These are phyloP conservation scores for Athelia sp. DNA, from an alignment of 1,284 basidiomycete species.

Conservation along the genomic window DNA sequence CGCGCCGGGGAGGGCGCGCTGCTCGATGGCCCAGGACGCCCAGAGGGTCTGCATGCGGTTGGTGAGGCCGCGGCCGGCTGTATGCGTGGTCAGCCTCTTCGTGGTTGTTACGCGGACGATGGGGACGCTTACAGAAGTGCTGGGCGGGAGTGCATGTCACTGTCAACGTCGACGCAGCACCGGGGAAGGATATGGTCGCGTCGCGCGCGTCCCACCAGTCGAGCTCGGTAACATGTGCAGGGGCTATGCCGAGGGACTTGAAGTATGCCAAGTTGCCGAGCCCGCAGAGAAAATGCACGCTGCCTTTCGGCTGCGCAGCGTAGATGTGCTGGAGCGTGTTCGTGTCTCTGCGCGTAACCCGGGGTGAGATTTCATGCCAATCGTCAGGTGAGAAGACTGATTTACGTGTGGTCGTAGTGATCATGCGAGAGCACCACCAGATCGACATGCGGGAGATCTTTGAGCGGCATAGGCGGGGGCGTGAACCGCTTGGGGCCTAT, in stretches of 20 bases:
- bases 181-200: slow-evolving; percentile 28
- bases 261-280: slow-evolving; percentile 44
- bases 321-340: neutral
- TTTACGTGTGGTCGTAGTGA: neutral
- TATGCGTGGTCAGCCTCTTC: neutral
- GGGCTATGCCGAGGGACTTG: too few relatives aligned
- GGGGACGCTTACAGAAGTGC: slow-evolving; percentile 30
- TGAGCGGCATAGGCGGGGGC: slow-evolving; percentile 6
- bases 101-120: too few relatives aligned
- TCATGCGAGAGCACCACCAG: neutral
- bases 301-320: neutral
- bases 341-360: neutral
- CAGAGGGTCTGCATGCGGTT: slow-evolving; percentile 55
- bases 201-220: slow-evolving; percentile 67
- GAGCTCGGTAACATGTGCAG: slow-evolving; percentile 51
- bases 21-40: slow-evolving; percentile 55
- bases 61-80: slow-evolving; percentile 33
- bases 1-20: slow-evolving; percentile 16
- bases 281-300: slow-evolving; percentile 52
- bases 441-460: neutral
- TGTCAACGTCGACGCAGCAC: slow-evolving; percentile 6
- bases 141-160: slow-evolving; percentile 40
- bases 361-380: neutral
- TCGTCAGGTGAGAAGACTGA: neutral
- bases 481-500: slow-evolving; percentile 57